Base-by-base conservation (phyloP, 2,329 filamentous ascomycete species). In the Neonectria magnoliae region DNA sequence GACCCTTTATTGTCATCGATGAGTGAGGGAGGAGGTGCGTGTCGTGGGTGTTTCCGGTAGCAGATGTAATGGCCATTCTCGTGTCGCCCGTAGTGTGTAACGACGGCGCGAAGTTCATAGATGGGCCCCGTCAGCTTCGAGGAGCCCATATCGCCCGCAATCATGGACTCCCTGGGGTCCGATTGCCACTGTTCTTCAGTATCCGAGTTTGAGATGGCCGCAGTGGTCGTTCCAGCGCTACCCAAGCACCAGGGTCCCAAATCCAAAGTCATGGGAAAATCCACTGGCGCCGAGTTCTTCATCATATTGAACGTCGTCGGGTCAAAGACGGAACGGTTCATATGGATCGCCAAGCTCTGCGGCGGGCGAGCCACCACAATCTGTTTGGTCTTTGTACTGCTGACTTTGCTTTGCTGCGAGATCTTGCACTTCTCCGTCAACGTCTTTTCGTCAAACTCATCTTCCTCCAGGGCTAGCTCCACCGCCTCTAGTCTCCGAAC, bases 21-120 rank as follows among this genome's bases (percentile, higher is more conserved):
- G 4, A 13, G 20, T 16, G 63, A 64, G 33, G 64, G 31, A 9
- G 68, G 62, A 6, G 64, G 56, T 14, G 44, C 70, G 33, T 68
- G 63, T 10, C 75, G 74, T 16, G 87, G 84, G 73, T 93, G 90
- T 73, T 91, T 92, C 56, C 93, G 87, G 78, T 96, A 97, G 76
- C 93, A 97, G 42, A 98, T 90, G 72, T 99, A 98, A 80, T 99
- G 96, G 0, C 96, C 96, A 72, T 97, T 97, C 67, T 98, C 94
- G 77, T 98, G 96, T 33, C 92, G 86, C 4, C 96, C 96, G 66
- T 92, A 93, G 76, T 98, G 96, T 1, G 93, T 96, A 10, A 98
- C 88, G 0, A 95, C 92, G 31, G 94, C 93, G 57, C 91, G 88
- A 16, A 98, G 83, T 74, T 93, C 88, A 76, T 97, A 98, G 1